A percentile compares a stretch with the other conserved stretches of the same genome.
Conservation (phyloP, 164 flowering plant species). For the Sextonia rubra region DNA sequence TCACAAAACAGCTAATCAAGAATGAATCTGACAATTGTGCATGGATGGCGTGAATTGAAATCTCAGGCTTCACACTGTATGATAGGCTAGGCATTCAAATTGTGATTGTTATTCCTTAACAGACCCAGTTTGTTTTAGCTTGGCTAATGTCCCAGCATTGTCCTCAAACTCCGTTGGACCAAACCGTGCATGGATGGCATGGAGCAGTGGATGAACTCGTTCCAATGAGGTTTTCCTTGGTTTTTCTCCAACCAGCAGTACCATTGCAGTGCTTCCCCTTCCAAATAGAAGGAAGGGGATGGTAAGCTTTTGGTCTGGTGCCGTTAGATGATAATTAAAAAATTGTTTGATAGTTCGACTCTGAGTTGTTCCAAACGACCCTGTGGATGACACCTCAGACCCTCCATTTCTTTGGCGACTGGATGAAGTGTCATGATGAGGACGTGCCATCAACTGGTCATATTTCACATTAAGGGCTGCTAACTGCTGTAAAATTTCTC, state of each 20-base stretch:
- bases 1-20: not conserved
- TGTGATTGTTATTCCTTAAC: not conserved
- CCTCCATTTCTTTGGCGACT: not conserved
- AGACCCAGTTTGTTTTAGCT: not conserved
- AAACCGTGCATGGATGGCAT: not conserved
- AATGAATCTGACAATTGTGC: not conserved
- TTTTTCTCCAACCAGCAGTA: not conserved
- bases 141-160: not conserved
- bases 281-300: not conserved
- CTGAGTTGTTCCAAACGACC: not conserved
- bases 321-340: not conserved
- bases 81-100: not conserved
- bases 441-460: not conserved
- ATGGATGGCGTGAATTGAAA: no score
- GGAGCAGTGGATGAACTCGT: not conserved
- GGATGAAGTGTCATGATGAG: not conserved
- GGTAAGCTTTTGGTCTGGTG: not conserved
- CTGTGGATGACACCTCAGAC: not conserved
- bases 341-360: not conserved
- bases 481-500: not conserved
- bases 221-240: not conserved
- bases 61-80: no score
- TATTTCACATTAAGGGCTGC: not conserved
- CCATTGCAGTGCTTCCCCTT: constrained; percentile 4
- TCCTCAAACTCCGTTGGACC: not conserved